Percentiles rank a stretch among this genome's conserved stretches.
phyloP scores from a whole-genome alignment of 169 alveolate genomes.

The Eimeria sp. region DNA sequence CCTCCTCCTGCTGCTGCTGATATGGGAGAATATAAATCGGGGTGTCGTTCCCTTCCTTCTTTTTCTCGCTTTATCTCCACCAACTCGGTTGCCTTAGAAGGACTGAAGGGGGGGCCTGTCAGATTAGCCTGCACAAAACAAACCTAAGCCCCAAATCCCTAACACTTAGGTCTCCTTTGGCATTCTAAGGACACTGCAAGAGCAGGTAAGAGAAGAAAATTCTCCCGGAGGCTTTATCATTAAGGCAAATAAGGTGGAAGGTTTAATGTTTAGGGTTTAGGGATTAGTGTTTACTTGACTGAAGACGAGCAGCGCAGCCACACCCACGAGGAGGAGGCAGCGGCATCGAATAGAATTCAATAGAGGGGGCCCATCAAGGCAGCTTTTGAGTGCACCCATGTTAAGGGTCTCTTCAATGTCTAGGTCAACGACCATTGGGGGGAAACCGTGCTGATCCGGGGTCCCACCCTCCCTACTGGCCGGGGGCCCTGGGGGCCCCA shows the following conservation, averaged over 20 bases:
- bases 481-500: background rate
- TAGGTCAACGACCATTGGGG: background rate
- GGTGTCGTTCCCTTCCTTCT: conserved; percentile 3
- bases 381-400: background rate
- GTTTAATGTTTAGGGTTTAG: background rate
- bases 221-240: background rate
- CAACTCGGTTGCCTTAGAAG: background rate
- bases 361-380: conserved; percentile 2
- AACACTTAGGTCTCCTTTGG: background rate
- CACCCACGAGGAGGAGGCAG: background rate
- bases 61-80: background rate
- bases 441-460: background rate
- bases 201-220: background rate
- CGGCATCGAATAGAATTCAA: background rate
- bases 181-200: no score
- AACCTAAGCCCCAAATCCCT: background rate
- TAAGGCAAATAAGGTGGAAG: background rate
- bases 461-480: background rate
- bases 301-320: conserved; percentile 11
- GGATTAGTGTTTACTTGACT: conserved; percentile 13
- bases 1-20: background rate
- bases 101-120: conserved; percentile 42
- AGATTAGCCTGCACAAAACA: conserved; percentile 23
- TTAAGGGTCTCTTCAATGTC: background rate
- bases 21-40: background rate